Base-by-base conservation (phyloP, 2,329 filamentous ascomycete species). In the Zymoseptoria crescenta region DNA sequence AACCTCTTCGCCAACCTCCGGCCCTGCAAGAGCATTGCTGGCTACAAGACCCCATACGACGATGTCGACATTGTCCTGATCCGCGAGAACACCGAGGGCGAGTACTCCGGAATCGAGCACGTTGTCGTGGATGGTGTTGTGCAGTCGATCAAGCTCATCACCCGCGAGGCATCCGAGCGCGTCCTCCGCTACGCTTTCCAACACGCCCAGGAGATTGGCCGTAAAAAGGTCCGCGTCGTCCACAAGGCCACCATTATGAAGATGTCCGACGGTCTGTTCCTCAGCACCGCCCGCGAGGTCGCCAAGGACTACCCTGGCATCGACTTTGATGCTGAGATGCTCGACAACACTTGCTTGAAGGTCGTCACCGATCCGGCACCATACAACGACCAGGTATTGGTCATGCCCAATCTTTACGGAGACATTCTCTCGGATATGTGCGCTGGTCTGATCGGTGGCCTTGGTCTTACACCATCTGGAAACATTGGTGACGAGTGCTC, bases 161-260 rank as follows among this genome's bases (percentile, higher is more conserved):
- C 95, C 73, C 84, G 87, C 67, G 91, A 92, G 75, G 94, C 94
- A 65, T 92, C 86, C 67, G 94, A 99, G 86, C 88, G 94, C 70
- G 94, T 99, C 57, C 86, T 97, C 68, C 88, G 92, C 74, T 99
- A 91, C 77, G 94, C 95, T 71, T 99, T 99, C 87, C 93, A 99
- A 81, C 91, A 99, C 76, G 94, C 94, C 69, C 84, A 94, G 77
- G 85, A 90, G 70, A 88, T 96, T 73, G 91, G 92, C 79, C 89
- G 90, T 82, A 92, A 86, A 75, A 96, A 96, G 88, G 93, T 97
- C 72, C 91, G 92, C 73, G 93, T 91, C 61, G 92, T 97, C 65
- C 94, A 99, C 88, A 99, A 99, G 86, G 94, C 94, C 76, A 97
- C 94, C 74, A 99, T 99, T 81, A 99, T 99, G 94, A 99, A 99